Evolutionary conservation across 768 basidiomycete species (phyloP), one percentile per base, ranked within the genome.

Genomic region (Tylopilus balloui): DNA sequence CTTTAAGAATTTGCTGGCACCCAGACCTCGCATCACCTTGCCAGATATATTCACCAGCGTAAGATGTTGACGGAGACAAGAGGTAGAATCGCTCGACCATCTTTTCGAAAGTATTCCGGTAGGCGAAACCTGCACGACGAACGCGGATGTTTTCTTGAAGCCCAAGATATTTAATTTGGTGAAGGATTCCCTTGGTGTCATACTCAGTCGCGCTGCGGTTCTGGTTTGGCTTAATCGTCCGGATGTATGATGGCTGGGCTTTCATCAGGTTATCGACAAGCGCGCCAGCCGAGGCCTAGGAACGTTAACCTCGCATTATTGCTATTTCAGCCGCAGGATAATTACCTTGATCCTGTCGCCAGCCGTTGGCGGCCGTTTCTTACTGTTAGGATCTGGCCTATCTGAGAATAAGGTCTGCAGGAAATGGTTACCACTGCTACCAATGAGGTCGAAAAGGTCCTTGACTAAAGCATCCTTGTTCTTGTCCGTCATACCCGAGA

Each of bases 21-120:
- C 91, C 96, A 4, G 92, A 88, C 65, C 86, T 85, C 12, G 92
- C 61, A 59, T 94, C 90, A 6, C 94, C 92, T 45, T 82, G 74
- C 96, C 96, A 99, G 29, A 81, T 99, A 66, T 99, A 99, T 68
- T 99, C 96, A 50, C 96, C 96, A 8, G 96, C 96, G 60, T 98
- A 99, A 2, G 94, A 97, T 0, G 96, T 96, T 34, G 89, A 81
- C 3, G 92, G 88, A 8, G 96, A 98, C 20, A 99, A 71, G 23
- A 99, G 77, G 66, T 98, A 99, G 71, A 99, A 99, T 53, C 96
- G 79, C 67, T 98, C 93, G 32, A 99, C 90, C 90, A 99, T 92
- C 75, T 97, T 98, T 69, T 95, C 91, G 61, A 99, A 99, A 1
- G 95, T 93, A 59, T 98, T 98, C 51, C 96, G 74, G 68, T 99